These are phyloP conservation scores for Xylaria telfairii DNA, from an alignment of 495 filamentous ascomycete genomes.

Conservation along the genomic window DNA sequence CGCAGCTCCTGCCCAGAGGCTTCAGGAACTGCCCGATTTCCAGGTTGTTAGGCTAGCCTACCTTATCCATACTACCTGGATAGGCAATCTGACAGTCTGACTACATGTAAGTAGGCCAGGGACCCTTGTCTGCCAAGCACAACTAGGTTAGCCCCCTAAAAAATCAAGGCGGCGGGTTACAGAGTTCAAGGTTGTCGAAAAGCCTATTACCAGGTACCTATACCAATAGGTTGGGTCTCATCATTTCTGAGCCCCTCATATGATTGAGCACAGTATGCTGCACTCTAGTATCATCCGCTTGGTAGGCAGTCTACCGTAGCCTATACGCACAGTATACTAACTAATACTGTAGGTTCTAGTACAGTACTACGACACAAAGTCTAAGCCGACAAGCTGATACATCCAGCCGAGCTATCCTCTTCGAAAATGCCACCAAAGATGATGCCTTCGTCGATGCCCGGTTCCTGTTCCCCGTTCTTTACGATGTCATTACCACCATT, in stretches of 20 bases:
- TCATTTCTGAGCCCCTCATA: not conserved
- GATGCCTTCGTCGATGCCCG: conserved; percentile 53
- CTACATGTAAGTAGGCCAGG: not conserved
- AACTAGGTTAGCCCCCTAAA: not conserved
- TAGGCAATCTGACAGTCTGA: not conserved
- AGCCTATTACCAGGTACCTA: not conserved
- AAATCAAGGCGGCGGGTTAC: conserved; percentile 13
- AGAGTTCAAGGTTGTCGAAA: too few relatives aligned
- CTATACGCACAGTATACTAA: not conserved
- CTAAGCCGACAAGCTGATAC: conserved; percentile 38
- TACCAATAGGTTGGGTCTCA: not conserved
- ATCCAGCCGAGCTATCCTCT: conserved; percentile 46
- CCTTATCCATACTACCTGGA: not conserved
- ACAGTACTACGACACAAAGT: not conserved
- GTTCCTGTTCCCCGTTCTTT: conserved; percentile 48
- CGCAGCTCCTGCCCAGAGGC: not conserved
- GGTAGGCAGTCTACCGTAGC: not conserved
- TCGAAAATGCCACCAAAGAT: conserved; percentile 55
- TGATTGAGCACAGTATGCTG: not conserved
- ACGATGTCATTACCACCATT: conserved; percentile 45
- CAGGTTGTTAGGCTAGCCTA: not conserved
- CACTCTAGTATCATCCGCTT: too few relatives aligned
- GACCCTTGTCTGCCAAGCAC: conserved; percentile 16
- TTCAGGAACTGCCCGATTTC: not conserved
- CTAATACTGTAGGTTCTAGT: not conserved